These are phyloP conservation scores for Penicillium griseofulvum DNA, from an alignment of 2,329 filamentous ascomycete species.

Conservation along the genomic window DNA sequence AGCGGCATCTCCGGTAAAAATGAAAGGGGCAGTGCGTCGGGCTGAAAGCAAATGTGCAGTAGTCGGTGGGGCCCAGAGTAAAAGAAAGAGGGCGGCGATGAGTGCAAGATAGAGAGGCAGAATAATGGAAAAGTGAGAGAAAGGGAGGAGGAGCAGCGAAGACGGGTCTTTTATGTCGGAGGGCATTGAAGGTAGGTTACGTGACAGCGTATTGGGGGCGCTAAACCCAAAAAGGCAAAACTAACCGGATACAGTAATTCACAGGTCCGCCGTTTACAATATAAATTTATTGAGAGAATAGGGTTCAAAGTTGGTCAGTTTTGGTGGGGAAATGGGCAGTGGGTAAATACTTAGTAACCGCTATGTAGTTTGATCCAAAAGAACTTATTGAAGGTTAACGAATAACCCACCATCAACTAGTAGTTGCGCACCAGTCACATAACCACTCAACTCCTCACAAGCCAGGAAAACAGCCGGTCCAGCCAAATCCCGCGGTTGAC, in stretches of 20 bases:
- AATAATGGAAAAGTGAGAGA: not conserved
- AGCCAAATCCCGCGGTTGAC: slow-evolving; percentile 69
- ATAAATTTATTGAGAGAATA: no score
- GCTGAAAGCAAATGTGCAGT: slow-evolving; percentile 1
- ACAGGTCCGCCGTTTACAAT: no score
- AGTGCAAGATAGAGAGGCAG: slow-evolving; percentile 3
- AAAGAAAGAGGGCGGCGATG: slow-evolving; percentile 1
- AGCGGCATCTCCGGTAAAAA: slow-evolving; percentile 2
- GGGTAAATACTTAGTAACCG: no score
- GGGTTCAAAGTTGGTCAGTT: no score
- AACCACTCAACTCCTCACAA: slow-evolving; percentile 72
- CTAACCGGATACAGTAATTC: no score
- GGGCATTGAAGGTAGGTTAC: not conserved
- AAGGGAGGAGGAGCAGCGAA: not conserved
- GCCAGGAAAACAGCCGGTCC: slow-evolving; percentile 84
- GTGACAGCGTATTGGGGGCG: not conserved
- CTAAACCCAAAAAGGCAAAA: not conserved
- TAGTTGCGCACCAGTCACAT: slow-evolving; percentile 78
- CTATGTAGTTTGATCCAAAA: not conserved
- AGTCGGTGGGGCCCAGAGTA: not conserved
- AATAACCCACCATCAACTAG: slow-evolving; percentile 86
- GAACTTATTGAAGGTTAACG: slow-evolving; percentile 73
- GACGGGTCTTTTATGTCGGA: not conserved
- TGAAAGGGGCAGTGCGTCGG: slow-evolving; percentile 8
- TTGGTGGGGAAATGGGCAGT: no score